Conservation (phyloP, 345 rosid genomes). For the Cardiospermum halicacabum region DNA sequence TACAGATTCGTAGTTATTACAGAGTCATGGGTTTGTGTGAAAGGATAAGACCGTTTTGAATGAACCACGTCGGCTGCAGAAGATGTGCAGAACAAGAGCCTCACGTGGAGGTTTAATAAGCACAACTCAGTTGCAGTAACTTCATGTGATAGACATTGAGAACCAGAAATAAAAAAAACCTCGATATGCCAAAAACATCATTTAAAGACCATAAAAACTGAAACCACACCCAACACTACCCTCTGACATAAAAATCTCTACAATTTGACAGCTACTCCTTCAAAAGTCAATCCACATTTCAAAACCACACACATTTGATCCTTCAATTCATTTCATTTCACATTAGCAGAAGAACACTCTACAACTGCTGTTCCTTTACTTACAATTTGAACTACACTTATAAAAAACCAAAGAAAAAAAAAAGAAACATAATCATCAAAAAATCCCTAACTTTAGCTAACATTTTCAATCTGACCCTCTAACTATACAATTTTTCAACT, state of each 20-base stretch:
- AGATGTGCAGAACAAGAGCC: constrained; percentile 5
- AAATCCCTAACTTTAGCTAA: too few relatives aligned
- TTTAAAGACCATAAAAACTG: constrained; percentile 16
- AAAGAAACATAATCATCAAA: too few relatives aligned
- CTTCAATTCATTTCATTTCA: constrained; percentile 1
- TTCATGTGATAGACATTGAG: too few relatives aligned
- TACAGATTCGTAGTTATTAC: too few relatives aligned
- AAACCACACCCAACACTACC: neutral
- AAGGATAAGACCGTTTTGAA: too few relatives aligned
- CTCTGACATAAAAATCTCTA: constrained; percentile 25
- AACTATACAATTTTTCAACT: too few relatives aligned
- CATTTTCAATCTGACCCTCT: too few relatives aligned
- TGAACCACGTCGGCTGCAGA: neutral
- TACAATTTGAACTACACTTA: too few relatives aligned
- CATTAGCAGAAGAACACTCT: neutral
- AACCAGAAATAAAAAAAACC: constrained; percentile 12
- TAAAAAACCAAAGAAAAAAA: too few relatives aligned
- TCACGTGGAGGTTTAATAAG: constrained; percentile 27
- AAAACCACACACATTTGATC: constrained; percentile 36
- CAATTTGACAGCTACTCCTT: constrained; percentile 21
- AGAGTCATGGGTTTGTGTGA: too few relatives aligned
- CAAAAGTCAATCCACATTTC: too few relatives aligned
- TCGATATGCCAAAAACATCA: neutral
- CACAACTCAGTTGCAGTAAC: constrained; percentile 14
- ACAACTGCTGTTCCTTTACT: neutral